Percentiles rank a stretch among this genome's conserved stretches.
phyloP scores from a whole-genome alignment of 2,329 filamentous ascomycete genomes.

The Cytospora schulzeri region DNA sequence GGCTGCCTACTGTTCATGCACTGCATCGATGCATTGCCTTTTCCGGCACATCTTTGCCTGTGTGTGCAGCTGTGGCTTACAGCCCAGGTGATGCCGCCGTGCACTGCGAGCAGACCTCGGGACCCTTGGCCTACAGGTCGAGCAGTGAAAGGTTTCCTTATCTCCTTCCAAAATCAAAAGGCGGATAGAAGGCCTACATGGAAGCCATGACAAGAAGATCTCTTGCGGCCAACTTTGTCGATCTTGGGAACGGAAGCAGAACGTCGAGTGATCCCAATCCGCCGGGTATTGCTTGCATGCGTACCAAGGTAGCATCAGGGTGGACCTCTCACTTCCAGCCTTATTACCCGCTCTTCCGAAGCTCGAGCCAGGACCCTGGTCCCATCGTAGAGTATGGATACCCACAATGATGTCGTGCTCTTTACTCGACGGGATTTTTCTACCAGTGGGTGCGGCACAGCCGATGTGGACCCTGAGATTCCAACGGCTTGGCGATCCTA shows the following conservation, averaged over 20 bases:
- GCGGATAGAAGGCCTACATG: no score
- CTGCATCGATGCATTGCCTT: background rate
- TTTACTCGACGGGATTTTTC: background rate
- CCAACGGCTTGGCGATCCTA: background rate
- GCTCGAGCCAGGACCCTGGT: background rate
- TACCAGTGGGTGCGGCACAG: background rate
- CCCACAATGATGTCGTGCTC: background rate
- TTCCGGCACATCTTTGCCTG: background rate
- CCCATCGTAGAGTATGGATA: background rate
- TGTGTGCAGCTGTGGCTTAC: background rate
- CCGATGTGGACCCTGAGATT: conserved; percentile 9
- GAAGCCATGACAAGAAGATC: no score
- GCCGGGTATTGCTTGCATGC: background rate
- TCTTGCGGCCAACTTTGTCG: background rate
- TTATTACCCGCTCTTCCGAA: background rate
- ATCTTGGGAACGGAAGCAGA: background rate
- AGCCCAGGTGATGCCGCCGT: background rate
- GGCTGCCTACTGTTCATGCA: background rate
- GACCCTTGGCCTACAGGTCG: background rate
- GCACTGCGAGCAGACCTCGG: background rate
- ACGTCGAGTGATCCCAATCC: background rate
- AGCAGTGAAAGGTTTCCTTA: background rate
- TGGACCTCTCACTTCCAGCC: background rate
- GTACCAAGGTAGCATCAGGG: background rate
- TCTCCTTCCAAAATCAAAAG: no score